Evolutionary conservation across 2,329 filamentous ascomycete genomes (phyloP), one percentile per base, ranked within the genome.

Genomic region (Arthrobotrys musiformis): DNA sequence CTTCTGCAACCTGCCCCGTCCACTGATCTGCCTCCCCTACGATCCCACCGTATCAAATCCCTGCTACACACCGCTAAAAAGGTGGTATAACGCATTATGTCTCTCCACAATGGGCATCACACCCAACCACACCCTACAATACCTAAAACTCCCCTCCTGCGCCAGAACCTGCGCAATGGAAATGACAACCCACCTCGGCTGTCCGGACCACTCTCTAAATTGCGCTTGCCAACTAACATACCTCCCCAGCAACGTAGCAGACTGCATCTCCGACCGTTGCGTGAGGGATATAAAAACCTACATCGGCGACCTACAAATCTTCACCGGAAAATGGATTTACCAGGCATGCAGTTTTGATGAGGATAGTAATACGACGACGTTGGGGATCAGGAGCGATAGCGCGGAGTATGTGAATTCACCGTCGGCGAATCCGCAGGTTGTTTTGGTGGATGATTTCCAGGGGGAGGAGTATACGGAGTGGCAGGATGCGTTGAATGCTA

Each of bases 21-120:
- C 69, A 19, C 69, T 73, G 28, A 24, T 66, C 50, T 73, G 69
- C 42, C 50, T 60, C 40, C 48, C 60, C n/a, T 73, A 73, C 61
- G 69, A 73, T 52, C 69, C 69, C n/a, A 52, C 61, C 17, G 22
- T 17, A 22, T n/a, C 46, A 19, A 46, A 46, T 22, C 22, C 60
- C 17, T 73, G 69, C 40, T 73, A 63, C 42, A 19, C 35, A 15
- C 17, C 61, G 8, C 61, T 73, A 17, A 58, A 15, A 24, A 24
- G 46, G 6, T 73, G 69, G 69, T 73, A 60, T 24, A 61, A 13
- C 2, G 6, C 11, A n/a, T 37, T 44, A 17, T 73, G 69, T 42
- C 8, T 13, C 8, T 22, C 37, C 13, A 35, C 46, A 6, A 11
- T 42, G 0, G 60, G 58, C 19, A 17, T 35, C 5, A 30, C 11